These are phyloP conservation scores for Aspergillus sparsus DNA, from an alignment of 495 filamentous ascomycete species.

Conservation along the genomic window DNA sequence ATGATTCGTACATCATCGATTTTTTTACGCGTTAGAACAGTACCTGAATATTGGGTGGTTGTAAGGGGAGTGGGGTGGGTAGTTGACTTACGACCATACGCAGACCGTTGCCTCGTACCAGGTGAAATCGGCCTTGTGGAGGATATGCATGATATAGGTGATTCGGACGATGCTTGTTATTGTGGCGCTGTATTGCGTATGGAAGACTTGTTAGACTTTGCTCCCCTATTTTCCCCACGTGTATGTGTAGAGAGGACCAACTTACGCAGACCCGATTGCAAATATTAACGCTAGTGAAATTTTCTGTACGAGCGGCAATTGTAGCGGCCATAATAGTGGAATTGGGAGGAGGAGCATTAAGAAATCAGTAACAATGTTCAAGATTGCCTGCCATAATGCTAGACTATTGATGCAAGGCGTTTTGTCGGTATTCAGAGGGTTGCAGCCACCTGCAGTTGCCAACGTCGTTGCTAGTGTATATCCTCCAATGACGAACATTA, in stretches of 20 bases:
- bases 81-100: conserved; percentile 5
- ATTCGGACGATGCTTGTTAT: conserved; percentile 8
- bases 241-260: too few species aligned
- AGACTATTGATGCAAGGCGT: conserved; percentile 10
- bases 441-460: conserved; percentile 3
- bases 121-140: conserved; percentile 1
- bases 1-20: too few species aligned
- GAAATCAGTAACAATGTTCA: conserved; percentile 7
- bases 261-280: conserved; percentile 10
- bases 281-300: conserved; percentile 3
- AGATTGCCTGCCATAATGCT: conserved; percentile 8
- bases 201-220: background rate
- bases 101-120: conserved; percentile 9
- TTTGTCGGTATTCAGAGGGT: background rate
- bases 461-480: conserved; percentile 6
- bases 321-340: conserved; percentile 3
- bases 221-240: too few species aligned
- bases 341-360: conserved; percentile 3
- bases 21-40: too few species aligned
- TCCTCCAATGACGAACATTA: conserved; percentile 6
- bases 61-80: background rate
- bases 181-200: background rate
- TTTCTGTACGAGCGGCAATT: conserved; percentile 7
- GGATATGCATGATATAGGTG: conserved; percentile 9
- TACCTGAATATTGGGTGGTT: too few species aligned